A percentile compares a stretch with the other conserved stretches of the same genome.
Conservation (phyloP, 139 green algal species). For the Micractinium conductrix region DNA sequence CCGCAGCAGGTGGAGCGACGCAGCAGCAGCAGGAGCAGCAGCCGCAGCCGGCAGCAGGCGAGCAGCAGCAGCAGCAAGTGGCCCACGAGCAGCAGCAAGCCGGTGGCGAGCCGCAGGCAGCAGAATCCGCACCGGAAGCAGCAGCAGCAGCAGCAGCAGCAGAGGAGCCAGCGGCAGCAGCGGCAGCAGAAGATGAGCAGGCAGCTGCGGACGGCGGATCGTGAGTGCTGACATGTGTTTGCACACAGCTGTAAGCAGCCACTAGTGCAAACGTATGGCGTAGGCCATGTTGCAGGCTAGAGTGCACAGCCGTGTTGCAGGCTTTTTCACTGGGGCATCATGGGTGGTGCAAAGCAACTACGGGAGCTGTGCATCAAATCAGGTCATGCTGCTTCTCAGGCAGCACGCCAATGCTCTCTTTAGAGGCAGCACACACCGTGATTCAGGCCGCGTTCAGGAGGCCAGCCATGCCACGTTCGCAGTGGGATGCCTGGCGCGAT, state of each 20-base stretch:
- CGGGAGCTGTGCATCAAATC: too few relatives aligned
- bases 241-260: neutral
- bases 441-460: too few relatives aligned
- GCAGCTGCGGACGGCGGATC: neutral
- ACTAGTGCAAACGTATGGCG: neutral
- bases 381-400: too few relatives aligned
- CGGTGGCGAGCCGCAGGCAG: neutral
- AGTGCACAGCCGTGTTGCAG: neutral
- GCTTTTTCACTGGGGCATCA: neutral
- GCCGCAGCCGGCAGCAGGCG: neutral
- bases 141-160: neutral
- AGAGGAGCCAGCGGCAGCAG: slow-evolving; percentile 16
- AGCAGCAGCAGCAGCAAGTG: neutral
- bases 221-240: neutral
- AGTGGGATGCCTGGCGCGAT: too few relatives aligned
- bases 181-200: too few relatives aligned
- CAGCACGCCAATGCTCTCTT: too few relatives aligned
- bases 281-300: too few relatives aligned
- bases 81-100: neutral
- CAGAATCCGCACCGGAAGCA: neutral
- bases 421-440: too few relatives aligned
- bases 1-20: neutral
- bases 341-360: too few relatives aligned
- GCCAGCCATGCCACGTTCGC: too few relatives aligned
- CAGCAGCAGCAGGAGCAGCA: neutral